Percentiles rank a stretch among this genome's conserved stretches.
Conservation (phyloP, 495 filamentous ascomycete species). For the Tuber umbilicatum region DNA sequence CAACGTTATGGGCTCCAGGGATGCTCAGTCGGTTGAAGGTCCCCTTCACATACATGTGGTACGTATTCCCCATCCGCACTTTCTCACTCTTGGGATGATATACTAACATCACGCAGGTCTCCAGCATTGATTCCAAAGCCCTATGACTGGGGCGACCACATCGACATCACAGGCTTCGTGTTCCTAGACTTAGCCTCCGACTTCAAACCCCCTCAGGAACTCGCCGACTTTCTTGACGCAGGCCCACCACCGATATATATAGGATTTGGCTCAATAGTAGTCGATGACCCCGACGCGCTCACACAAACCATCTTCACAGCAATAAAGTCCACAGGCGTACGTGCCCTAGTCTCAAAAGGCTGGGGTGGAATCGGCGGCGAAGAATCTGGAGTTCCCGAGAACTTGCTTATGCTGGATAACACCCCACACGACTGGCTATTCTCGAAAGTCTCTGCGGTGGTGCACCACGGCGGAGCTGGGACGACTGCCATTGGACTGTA, state of each 20-base stretch:
- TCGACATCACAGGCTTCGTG: conserved; percentile 59
- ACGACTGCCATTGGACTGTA: conserved; percentile 61
- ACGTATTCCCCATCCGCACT: not conserved
- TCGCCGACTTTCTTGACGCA: conserved; percentile 52
- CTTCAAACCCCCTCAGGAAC: conserved; percentile 52
- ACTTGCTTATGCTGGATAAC: conserved; percentile 59
- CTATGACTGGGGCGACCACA: conserved; percentile 56
- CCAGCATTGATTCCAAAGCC: conserved; percentile 61
- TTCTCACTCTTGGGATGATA: not conserved
- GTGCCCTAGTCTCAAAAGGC: conserved; percentile 59
- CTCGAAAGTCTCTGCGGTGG: conserved; percentile 53
- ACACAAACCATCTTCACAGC: conserved; percentile 59
- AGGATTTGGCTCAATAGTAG: conserved; percentile 63
- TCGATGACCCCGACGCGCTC: conserved; percentile 58
- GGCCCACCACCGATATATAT: conserved; percentile 57
- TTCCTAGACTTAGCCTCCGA: conserved; percentile 58
- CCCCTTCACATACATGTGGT: conserved; percentile 60
- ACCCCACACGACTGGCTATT: conserved; percentile 66
- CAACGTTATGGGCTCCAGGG: conserved; percentile 60
- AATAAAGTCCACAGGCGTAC: conserved; percentile 53
- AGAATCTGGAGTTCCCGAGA: conserved; percentile 49
- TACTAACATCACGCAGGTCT: conserved; percentile 39
- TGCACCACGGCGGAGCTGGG: conserved; percentile 62
- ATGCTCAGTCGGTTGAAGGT: conserved; percentile 56
- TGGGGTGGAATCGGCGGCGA: conserved; percentile 61